Base-by-base conservation (phyloP, 2,329 filamentous ascomycete species). In the Tolypocladium nubicola region DNA sequence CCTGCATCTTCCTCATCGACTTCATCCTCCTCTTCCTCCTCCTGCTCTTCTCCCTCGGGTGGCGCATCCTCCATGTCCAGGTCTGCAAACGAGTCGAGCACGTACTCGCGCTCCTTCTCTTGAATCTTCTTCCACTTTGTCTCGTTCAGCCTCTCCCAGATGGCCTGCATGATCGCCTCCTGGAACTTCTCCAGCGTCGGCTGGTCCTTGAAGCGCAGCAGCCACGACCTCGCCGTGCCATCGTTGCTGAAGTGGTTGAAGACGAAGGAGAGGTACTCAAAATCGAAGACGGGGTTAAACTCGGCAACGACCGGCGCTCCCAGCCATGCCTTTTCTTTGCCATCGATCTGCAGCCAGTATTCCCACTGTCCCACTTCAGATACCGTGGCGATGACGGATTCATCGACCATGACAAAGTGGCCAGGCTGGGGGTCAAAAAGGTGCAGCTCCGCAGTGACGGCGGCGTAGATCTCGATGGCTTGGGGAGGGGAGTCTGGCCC, bases 281-380 rank as follows among this genome's bases (percentile, higher is more conserved):
- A 97, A 74, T 97, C 97, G 78, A 97, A 99, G 23, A 99, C 92
- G 0, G 94, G 94, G 66, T 97, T 97, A 72, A 97, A 90, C 64
- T 99, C 94, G 8, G 90, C 87, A 37, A 91, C 79, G 37, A 99
- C 84, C 2, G 87, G 82, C 62, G 96, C 89, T 26, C 91, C 91
- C 2, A 99, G 78, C 90, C 91, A 97, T 56, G 92, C 85, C 66
- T 85, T 86, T 39, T 89, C 84, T 43, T 83, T 79, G 60, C 87
- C 86, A 47, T 83, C 82, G 57, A 97, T 87, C 67, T 97, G 90
- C 38, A 99, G 78, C 91, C 91, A 97, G 74, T 97, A 99, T 63
- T 94, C 83, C 94, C 94, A 99, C 57, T 86, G 83, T 9, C 92
- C 93, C 56, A 91, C 81, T 68, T 97, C 93, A 0, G 86, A 88